Base-by-base conservation (phyloP, 257 asterid species). In the Solanum pennellii region DNA sequence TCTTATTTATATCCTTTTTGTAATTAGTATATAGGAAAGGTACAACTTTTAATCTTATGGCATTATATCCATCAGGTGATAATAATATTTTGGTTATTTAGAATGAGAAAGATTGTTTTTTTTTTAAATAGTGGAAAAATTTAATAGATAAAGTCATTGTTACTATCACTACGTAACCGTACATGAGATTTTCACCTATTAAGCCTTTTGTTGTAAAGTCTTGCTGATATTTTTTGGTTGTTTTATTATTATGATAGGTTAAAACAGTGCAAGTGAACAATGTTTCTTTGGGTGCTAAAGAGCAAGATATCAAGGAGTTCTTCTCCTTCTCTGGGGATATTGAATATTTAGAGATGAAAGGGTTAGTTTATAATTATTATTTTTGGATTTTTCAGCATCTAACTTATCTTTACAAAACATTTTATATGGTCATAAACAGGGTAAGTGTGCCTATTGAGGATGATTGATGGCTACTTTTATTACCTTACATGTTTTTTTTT, bases 301-400 rank as follows among this genome's bases (percentile, higher is more conserved):
- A 92, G 86, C 92, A 86, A 79, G 96, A 94, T 87, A 88, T 94
- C 87, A 92, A 89, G 92, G 96, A 93, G 90, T 94, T 94, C 93
- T 94, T 94, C 86, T 93, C 98, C 59, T 93, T 92, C 92, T 93
- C 98, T 21, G 98, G 98, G 68, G 93, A 89, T 12, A 94, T 94
- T 80, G 93, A 92, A 86, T 92, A 87, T 87, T 76, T 93, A 65
- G 96, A 93, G 87, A 86, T 93, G 91, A 92, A 92, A 85, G 89
- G 98, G 97, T 94, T 68, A 5, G 89, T 21, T 84, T 83, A 2
- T 27, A 12, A 6, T 4, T 12, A n/a, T 2, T 42, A 4, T 9
- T 47, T 29, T 16, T 31, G 35, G 5, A 1, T 4, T 18, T 27
- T 80, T 47, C 16, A 80, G 27, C 18, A 16, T 49, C 16, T 11